Conservation (phyloP, 768 basidiomycete genomes). For the Pulveroboletus sp. region DNA sequence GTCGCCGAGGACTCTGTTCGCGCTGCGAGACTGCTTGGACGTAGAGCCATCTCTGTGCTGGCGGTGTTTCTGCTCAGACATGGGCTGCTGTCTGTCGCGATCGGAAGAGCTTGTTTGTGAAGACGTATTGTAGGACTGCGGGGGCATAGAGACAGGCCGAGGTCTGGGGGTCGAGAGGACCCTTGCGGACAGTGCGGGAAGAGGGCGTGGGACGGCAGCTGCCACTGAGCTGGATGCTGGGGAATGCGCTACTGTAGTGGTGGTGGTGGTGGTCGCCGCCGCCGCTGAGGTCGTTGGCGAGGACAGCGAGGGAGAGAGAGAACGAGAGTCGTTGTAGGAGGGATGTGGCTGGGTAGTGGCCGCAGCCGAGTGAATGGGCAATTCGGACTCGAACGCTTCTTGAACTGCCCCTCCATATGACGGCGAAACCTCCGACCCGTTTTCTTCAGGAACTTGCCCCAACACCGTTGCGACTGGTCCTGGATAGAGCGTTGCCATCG, state of each 20-base stretch:
- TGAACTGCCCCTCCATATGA: slow-evolving; percentile 49
- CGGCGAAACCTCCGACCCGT: slow-evolving; percentile 38
- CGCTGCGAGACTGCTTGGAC: slow-evolving; percentile 32
- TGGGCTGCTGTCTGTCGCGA: slow-evolving; percentile 28
- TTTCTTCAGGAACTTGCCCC: slow-evolving; percentile 49
- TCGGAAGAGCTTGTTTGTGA: slow-evolving; percentile 30
- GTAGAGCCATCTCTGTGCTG: slow-evolving; percentile 31
- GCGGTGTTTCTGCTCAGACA: slow-evolving; percentile 26
- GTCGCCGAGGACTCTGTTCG: slow-evolving; percentile 73
- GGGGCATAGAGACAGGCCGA: slow-evolving; percentile 73
- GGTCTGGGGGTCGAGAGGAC: slow-evolving; percentile 34
- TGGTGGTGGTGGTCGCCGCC: slow-evolving; percentile 5
- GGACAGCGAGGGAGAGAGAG: slow-evolving; percentile 10
- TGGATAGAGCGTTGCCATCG: slow-evolving; percentile 40
- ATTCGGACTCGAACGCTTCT: slow-evolving; percentile 62
- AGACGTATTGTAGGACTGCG: slow-evolving; percentile 44
- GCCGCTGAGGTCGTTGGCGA: slow-evolving; percentile 5
- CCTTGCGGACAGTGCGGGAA: slow-evolving; percentile 23
- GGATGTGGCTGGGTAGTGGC: slow-evolving; percentile 23
- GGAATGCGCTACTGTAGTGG: slow-evolving; percentile 3
- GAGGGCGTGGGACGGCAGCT: slow-evolving; percentile 32
- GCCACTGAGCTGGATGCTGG: slow-evolving; percentile 17
- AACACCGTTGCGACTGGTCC: slow-evolving; percentile 43
- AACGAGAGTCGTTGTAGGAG: slow-evolving; percentile 9
- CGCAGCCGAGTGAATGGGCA: slow-evolving; percentile 38